Base-by-base conservation (phyloP, 2,329 filamentous ascomycete species). In the Ceratocystiopsis brevicomis region DNA sequence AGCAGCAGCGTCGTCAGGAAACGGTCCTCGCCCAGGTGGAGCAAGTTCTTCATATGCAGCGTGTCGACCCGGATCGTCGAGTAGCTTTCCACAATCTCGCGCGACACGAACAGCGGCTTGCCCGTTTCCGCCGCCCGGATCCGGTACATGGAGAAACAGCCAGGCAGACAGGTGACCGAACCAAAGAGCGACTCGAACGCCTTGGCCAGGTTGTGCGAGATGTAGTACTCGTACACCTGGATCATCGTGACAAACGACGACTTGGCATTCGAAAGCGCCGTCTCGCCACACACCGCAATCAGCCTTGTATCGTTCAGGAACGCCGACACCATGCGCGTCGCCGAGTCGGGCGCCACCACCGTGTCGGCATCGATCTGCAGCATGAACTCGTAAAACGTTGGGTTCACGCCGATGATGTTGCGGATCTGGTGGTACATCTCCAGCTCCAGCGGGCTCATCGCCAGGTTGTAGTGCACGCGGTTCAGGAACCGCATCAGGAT, bases 201-300 rank as follows among this genome's bases (percentile, higher is more conserved):
- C 66, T 98, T 98, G 44, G 90, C 71, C 59, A 98, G 65, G 61
- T 98, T 82, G 69, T 98, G 90, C 32, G 90, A 96, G 57, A 98
- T 98, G 61, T 87, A 98, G 68, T 98, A 98, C 61, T 98, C 90
- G 65, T 98, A 98, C 50, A 98, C 90, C 60, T 98, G 90, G 59
- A 98, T 98, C 88, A 96, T 96, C 42, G 90, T 98, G 52, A 93
- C 76, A 56, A 92, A 85, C 1, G 88, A 95, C 8, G 81, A 72
- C 61, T 95, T 95, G 47, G 86, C 82, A 57, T 98, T 98, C 49
- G 80, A 87, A 40, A 98, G 69, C 15, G 81, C 81, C 0, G 90
- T 98, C 62, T 98, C 90, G 63, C 90, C 90, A 56, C 90, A 98
- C 40, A 90, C 76, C 44, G 81, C 90, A 55, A 95, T 88, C n/a